Conservation (phyloP, 768 basidiomycete genomes). For the Leccinum incarnatum region DNA sequence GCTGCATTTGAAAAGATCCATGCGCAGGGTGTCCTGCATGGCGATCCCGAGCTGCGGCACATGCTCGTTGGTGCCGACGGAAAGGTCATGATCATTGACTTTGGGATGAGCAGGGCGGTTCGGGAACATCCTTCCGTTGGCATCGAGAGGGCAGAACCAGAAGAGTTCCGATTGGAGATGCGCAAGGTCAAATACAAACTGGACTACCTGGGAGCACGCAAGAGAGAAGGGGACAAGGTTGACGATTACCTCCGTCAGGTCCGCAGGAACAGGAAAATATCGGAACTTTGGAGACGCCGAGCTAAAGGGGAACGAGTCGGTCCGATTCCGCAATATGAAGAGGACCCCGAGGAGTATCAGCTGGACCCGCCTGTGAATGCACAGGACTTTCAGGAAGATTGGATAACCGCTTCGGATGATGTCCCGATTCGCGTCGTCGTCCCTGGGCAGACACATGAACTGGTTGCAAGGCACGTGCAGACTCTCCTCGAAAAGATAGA, state of each 20-base stretch:
- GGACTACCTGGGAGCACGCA: slow-evolving; percentile 40
- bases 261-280: slow-evolving; percentile 28
- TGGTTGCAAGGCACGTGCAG: slow-evolving; percentile 23
- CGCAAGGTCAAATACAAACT: slow-evolving; percentile 55
- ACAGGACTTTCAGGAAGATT: slow-evolving; percentile 34
- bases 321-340: slow-evolving; percentile 30
- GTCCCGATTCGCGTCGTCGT: slow-evolving; percentile 36
- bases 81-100: slow-evolving; percentile 53
- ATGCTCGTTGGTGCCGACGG: slow-evolving; percentile 56
- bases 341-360: slow-evolving; percentile 32
- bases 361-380: slow-evolving; percentile 32
- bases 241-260: slow-evolving; percentile 29
- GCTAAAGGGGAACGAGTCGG: slow-evolving; percentile 28
- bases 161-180: slow-evolving; percentile 50
- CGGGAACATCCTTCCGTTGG: slow-evolving; percentile 31
- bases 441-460: slow-evolving; percentile 32
- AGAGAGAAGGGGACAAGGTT: slow-evolving; percentile 35
- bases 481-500: slow-evolving; percentile 20
- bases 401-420: slow-evolving; percentile 35
- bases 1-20: slow-evolving; percentile 50
- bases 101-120: slow-evolving; percentile 40
- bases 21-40: slow-evolving; percentile 46
- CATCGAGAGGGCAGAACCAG: slow-evolving; percentile 36
- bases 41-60: slow-evolving; percentile 46
- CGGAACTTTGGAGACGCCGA: slow-evolving; percentile 28